A percentile compares a stretch with the other conserved stretches of the same genome.
Evolutionary conservation across 371 early-diverging fungal genomes (phyloP).

Genomic region (Rozella allomycis): DNA sequence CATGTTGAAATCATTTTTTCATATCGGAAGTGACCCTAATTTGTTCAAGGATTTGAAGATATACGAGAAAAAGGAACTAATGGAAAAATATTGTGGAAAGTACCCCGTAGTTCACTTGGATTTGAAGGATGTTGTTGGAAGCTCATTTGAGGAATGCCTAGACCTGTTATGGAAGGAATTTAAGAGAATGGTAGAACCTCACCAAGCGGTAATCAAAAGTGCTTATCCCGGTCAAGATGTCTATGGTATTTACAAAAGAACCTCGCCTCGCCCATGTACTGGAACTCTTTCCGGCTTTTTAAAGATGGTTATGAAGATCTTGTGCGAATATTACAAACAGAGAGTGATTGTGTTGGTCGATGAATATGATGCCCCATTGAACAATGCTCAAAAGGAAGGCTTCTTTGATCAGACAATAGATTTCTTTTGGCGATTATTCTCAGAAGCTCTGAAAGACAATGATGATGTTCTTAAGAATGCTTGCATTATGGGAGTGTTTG

Average conservation of each 20-base stretch:
- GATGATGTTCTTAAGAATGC: neutral
- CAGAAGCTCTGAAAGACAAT: neutral
- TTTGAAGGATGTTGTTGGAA: no score
- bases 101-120: neutral
- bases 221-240: no score
- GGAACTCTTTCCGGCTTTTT: no score
- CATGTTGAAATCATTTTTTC: neutral
- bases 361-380: constrained; percentile 1
- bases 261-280: no score
- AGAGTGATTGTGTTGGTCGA: neutral
- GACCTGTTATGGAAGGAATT: neutral
- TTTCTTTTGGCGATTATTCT: neutral
- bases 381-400: neutral
- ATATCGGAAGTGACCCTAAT: neutral
- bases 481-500: neutral
- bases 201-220: no score
- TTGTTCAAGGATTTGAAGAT: neutral
- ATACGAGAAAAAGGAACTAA: neutral
- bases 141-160: no score
- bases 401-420: neutral
- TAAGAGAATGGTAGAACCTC: no score
- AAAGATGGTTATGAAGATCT: neutral
- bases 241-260: no score
- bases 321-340: neutral
- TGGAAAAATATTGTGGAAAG: neutral